Conservation (phyloP, 2,329 filamentous ascomycete species). For the Aspergillus floridensis region DNA sequence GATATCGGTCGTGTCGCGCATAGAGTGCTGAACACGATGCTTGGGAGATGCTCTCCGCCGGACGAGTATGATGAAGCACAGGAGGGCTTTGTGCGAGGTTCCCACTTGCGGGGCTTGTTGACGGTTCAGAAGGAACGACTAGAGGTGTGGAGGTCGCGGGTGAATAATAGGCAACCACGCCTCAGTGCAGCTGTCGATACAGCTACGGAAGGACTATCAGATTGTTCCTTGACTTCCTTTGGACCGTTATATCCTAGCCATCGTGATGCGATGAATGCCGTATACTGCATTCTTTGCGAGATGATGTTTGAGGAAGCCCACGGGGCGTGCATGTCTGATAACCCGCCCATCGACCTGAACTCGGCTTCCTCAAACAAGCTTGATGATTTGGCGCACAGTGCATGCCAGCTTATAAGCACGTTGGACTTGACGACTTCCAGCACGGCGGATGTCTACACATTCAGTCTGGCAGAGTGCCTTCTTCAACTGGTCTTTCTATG, state of each 20-base stretch:
- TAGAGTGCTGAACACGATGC: slow-evolving; percentile 6
- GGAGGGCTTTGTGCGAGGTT: slow-evolving; percentile 13
- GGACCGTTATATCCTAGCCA: neutral
- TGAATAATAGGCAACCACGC: neutral
- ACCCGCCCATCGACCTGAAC: neutral
- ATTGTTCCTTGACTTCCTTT: neutral
- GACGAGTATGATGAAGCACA: slow-evolving; percentile 11
- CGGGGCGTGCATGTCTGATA: neutral
- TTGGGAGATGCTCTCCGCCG: slow-evolving; percentile 3
- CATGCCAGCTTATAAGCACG: slow-evolving; percentile 2
- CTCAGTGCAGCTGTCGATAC: too few species aligned
- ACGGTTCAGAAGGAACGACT: slow-evolving; percentile 14
- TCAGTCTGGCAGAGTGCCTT: slow-evolving; percentile 12
- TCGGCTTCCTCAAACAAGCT: neutral
- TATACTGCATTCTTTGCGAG: slow-evolving; percentile 14
- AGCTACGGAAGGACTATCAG: too few species aligned
- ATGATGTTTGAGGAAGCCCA: slow-evolving; percentile 7
- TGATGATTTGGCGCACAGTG: neutral
- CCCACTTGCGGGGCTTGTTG: slow-evolving; percentile 16
- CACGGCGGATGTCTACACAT: slow-evolving; percentile 15
- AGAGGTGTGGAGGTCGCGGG: slow-evolving; percentile 16
- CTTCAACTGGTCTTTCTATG: slow-evolving; percentile 10
- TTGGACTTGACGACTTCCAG: neutral
- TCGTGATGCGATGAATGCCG: slow-evolving; percentile 15
- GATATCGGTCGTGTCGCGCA: slow-evolving; percentile 8